Evolutionary conservation across 2,329 filamentous ascomycete species (phyloP), one percentile per base, ranked within the genome.

Genomic region (Ophiostoma ulmi): DNA sequence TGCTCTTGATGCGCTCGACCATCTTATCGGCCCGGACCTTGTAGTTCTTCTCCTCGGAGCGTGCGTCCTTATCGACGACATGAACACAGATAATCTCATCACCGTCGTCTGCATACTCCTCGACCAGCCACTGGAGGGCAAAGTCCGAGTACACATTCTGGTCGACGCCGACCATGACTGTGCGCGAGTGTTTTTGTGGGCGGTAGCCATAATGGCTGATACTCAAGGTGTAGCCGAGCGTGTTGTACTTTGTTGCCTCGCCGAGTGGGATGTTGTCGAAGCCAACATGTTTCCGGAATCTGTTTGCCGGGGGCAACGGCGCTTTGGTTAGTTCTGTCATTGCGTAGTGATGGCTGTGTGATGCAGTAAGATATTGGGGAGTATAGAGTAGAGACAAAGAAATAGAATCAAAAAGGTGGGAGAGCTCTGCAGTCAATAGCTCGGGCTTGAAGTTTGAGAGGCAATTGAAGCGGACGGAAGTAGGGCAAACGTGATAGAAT

Each of bases 141-240:
- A 94, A 95, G 73, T 97, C 92, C 7, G 93, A 97, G 79, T 97
- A 97, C 72, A 92, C 87, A 75, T 97, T 93, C 76, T 94, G 91
- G 79, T 97, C 94, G 22, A 94, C 91, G 26, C 94, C 94, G 74
- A 94, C 94, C 78, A 97, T 88, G 76, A 97, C 97, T 10, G 92
- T 96, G 69, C 94, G 88, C 70, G 92, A 95, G 72, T 92, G 87
- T 72, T 93, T 89, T 61, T 89, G 90, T 74, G 90, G 89, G 75
- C 92, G 89, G 80, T 95, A 97, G 74, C 94, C 92, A 75, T 90
- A 90, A 79, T 97, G 94, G 77, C 93, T 92, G 75, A 91, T 88
- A 76, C 93, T 93, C 72, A 97, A 83, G 0, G 93, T 96, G 75
- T 97, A 87, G 6, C 92, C 92, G 26, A 84, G 82, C 2, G 84